A percentile compares a stretch with the other conserved stretches of the same genome.
Evolutionary conservation across 2,329 filamentous ascomycete genomes (phyloP).

Genomic region (Colletotrichum truncatum): DNA sequence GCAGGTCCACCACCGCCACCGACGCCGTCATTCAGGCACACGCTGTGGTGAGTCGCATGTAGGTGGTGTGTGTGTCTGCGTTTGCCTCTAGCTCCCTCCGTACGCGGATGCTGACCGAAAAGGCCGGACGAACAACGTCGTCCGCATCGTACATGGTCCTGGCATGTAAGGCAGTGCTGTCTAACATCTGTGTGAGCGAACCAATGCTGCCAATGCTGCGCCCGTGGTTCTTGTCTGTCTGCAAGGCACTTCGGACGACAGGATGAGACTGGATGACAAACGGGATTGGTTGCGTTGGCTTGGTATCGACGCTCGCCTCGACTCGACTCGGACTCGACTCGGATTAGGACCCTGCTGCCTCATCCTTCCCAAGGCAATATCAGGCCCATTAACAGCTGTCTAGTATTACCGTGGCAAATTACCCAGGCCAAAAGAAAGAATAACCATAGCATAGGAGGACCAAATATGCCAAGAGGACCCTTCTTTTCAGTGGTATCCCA

Average conservation of each 20-base stretch:
- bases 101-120: slow-evolving; percentile 16
- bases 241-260: slow-evolving; percentile 10
- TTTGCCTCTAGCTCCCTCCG: not conserved
- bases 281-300: slow-evolving; percentile 10
- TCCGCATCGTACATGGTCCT: not conserved
- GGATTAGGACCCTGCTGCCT: not conserved
- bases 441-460: not conserved
- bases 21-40: slow-evolving; percentile 10
- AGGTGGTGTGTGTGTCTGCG: not conserved
- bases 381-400: slow-evolving; percentile 2
- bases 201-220: slow-evolving; percentile 16
- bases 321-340: not conserved
- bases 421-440: not conserved
- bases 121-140: slow-evolving; percentile 1
- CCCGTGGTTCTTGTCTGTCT: not conserved
- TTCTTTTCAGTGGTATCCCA: slow-evolving; percentile 19
- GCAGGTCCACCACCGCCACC: not conserved
- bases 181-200: slow-evolving; percentile 11
- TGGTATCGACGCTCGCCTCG: not conserved
- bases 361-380: not conserved
- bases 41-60: not conserved
- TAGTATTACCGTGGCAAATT: not conserved
- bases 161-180: not conserved
- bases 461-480: slow-evolving; percentile 15
- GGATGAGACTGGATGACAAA: slow-evolving; percentile 9